Conservation (phyloP, 2,329 filamentous ascomycete species). For the Talaromyces albobiverticillius region DNA sequence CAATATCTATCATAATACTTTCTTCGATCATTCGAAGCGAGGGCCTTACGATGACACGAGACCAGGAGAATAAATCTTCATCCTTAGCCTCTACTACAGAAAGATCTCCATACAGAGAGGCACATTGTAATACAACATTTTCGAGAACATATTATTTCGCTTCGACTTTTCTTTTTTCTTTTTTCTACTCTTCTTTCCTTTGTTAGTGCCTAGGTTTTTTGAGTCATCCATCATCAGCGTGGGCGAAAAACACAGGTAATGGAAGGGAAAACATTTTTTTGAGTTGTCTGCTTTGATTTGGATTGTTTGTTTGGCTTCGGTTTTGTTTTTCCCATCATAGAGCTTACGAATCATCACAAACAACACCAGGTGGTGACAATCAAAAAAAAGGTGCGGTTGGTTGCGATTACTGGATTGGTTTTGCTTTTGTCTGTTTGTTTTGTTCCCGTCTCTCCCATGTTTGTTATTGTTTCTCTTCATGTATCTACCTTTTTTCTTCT, state of each 20-base stretch:
- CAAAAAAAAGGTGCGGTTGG: slow-evolving; percentile 23
- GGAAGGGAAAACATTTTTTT: slow-evolving; percentile 2
- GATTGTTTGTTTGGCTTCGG: background rate
- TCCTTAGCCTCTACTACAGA: slow-evolving; percentile 9
- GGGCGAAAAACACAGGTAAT: background rate
- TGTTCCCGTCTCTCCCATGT: slow-evolving; percentile 6
- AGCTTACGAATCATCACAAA: slow-evolving; percentile 12
- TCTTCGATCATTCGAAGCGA: background rate
- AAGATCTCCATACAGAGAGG: background rate
- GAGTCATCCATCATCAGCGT: slow-evolving; percentile 10
- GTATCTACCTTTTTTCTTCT: slow-evolving; percentile 33
- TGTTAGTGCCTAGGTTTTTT: slow-evolving; percentile 14
- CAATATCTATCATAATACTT: background rate
- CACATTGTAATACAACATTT: slow-evolving; percentile 15
- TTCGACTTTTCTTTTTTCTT: slow-evolving; percentile 8
- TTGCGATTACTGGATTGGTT: background rate
- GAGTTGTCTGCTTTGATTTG: background rate
- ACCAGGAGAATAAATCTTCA: slow-evolving; percentile 35
- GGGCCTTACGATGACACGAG: slow-evolving; percentile 36
- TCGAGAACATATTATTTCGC: slow-evolving; percentile 15
- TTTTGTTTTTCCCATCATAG: slow-evolving; percentile 6
- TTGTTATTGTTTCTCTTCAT: slow-evolving; percentile 47
- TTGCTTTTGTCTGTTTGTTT: background rate
- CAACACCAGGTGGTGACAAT: background rate
- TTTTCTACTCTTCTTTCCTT: slow-evolving; percentile 9